Conservation (phyloP, 2,329 filamentous ascomycete genomes). For the Ophiostoma populinum region DNA sequence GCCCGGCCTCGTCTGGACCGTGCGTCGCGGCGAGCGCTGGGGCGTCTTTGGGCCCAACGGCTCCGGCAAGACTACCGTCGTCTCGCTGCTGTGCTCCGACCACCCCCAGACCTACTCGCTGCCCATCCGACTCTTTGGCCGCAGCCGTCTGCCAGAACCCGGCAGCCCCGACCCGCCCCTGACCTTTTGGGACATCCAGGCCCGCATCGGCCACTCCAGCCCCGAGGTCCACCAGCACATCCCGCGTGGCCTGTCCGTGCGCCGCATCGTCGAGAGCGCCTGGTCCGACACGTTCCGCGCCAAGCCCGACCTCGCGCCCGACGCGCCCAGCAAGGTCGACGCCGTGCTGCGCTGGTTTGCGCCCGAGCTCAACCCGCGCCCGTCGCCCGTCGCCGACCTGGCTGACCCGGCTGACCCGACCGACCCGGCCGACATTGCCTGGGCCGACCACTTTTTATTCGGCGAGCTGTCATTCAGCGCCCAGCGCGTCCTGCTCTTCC, state of each 20-base stretch:
- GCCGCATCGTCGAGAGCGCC: conserved; percentile 64
- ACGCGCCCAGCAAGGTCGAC: conserved; percentile 43
- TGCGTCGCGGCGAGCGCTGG: conserved; percentile 73
- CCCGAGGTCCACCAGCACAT: conserved; percentile 92
- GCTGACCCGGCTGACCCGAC: background rate
- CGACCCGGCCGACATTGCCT: conserved; percentile 28
- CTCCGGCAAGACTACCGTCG: conserved; percentile 86
- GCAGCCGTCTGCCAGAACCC: conserved; percentile 55
- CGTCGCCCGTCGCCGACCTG: background rate
- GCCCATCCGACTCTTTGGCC: conserved; percentile 73
- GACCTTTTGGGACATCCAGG: conserved; percentile 84
- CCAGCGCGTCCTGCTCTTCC: conserved; percentile 71
- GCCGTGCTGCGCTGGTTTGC: conserved; percentile 62
- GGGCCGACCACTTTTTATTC: conserved; percentile 53
- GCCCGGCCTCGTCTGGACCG: conserved; percentile 63
- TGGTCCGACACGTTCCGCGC: conserved; percentile 79
- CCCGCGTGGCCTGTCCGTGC: conserved; percentile 56
- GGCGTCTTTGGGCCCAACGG: conserved; percentile 88
- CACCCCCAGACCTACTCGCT: conserved; percentile 88
- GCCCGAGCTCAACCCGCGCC: conserved; percentile 49
- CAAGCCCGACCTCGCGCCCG: conserved; percentile 43
- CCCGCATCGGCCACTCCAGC: conserved; percentile 78
- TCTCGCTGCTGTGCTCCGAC: conserved; percentile 85
- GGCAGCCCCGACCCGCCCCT: conserved; percentile 41
- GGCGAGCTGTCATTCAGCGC: conserved; percentile 62